These are phyloP conservation scores for Suillus spraguei DNA, from an alignment of 768 basidiomycete genomes.

Conservation along the genomic window DNA sequence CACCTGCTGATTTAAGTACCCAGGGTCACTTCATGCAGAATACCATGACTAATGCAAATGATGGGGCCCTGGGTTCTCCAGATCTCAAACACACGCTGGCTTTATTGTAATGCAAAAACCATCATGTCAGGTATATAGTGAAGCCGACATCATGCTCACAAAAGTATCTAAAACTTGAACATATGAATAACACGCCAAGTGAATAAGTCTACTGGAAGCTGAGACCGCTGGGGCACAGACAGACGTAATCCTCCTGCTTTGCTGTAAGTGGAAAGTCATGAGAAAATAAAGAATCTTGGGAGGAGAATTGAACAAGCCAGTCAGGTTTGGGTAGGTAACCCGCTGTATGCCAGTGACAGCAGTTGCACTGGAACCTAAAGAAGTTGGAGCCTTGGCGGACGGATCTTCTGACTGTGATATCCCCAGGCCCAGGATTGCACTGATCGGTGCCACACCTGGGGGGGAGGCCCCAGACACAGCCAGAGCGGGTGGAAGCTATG, in stretches of 20 bases:
- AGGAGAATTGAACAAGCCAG: neutral
- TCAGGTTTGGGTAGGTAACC: neutral
- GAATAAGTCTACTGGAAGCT: no score
- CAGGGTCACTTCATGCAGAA: no score
- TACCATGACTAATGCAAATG: no score
- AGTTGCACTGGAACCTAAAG: neutral
- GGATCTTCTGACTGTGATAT: neutral
- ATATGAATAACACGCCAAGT: no score
- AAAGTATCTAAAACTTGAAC: no score
- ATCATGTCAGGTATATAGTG: no score
- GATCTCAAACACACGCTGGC: no score
- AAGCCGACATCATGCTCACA: no score
- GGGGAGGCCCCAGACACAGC: neutral
- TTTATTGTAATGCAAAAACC: no score
- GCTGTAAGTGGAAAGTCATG: neutral
- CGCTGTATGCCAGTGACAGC: neutral
- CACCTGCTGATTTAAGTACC: no score
- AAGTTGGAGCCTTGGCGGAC: neutral
- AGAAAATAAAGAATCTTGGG: neutral
- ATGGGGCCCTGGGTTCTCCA: no score
- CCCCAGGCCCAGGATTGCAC: neutral
- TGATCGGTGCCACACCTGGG: neutral
- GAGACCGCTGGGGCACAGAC: neutral
- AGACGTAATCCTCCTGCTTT: neutral
- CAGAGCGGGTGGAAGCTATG: neutral